Evolutionary conservation across 805 yeast genomes (phyloP).

Genomic region (Barnettozyma populi): DNA sequence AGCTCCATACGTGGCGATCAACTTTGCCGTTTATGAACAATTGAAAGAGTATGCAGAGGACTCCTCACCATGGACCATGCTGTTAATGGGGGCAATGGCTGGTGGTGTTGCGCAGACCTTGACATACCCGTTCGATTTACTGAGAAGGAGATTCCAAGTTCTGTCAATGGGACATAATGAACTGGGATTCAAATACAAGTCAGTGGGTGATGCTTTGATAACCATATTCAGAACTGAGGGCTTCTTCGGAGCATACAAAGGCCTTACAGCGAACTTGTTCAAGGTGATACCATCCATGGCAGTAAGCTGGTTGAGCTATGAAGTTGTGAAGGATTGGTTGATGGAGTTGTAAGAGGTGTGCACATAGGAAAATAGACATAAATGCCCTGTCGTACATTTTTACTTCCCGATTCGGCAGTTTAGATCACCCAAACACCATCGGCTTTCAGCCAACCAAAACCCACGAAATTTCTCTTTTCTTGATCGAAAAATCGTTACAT

Average conservation of each 20-base stretch:
- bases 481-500: neutral
- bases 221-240: slow-evolving; percentile 76
- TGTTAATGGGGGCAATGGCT: slow-evolving; percentile 76
- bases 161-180: slow-evolving; percentile 70
- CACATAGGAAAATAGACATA: neutral
- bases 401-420: slow-evolving; percentile 7
- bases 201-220: slow-evolving; percentile 67
- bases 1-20: slow-evolving; percentile 92
- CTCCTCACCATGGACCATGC: slow-evolving; percentile 45
- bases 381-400: neutral
- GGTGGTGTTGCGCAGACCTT: slow-evolving; percentile 88
- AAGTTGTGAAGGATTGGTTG: slow-evolving; percentile 51
- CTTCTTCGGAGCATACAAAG: slow-evolving; percentile 61
- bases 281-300: slow-evolving; percentile 96
- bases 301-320: slow-evolving; percentile 86
- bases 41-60: slow-evolving; percentile 52
- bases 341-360: slow-evolving; percentile 7
- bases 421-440: neutral
- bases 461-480: slow-evolving; percentile 1
- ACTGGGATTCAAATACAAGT: slow-evolving; percentile 76
- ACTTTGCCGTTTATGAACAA: slow-evolving; percentile 84
- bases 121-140: slow-evolving; percentile 86
- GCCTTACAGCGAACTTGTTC: slow-evolving; percentile 73
- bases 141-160: slow-evolving; percentile 88
- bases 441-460: slow-evolving; percentile 14